Percentiles rank a stretch among this genome's conserved stretches.
These are phyloP conservation scores for Apiosordaria backusii DNA, from an alignment of 495 filamentous ascomycete species.

Conservation along the genomic window DNA sequence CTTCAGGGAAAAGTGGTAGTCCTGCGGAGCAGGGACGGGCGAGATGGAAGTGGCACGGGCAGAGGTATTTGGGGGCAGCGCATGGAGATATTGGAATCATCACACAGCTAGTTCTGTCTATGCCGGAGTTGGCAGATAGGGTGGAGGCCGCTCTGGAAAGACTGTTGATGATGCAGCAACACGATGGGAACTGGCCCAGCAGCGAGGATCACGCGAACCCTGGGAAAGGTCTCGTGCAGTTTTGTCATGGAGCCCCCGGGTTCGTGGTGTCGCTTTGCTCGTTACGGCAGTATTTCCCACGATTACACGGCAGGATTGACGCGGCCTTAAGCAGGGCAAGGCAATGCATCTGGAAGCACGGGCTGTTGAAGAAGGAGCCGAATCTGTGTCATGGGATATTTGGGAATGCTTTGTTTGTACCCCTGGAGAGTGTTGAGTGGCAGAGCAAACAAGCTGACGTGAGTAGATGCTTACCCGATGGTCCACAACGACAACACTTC, in stretches of 20 bases:
- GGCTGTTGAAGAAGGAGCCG: conserved; percentile 59
- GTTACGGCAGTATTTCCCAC: conserved; percentile 49
- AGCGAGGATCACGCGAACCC: conserved; percentile 13
- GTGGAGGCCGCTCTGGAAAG: conserved; percentile 43
- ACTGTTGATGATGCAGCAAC: conserved; percentile 42
- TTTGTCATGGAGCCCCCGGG: conserved; percentile 65
- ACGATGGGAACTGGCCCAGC: conserved; percentile 47
- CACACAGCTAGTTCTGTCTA: conserved; percentile 57
- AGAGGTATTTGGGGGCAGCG: conserved; percentile 56
- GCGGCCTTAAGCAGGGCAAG: conserved; percentile 43
- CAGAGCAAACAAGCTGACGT: conserved; percentile 6
- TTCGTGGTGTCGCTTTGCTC: conserved; percentile 52
- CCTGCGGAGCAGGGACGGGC: not conserved
- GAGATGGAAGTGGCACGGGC: conserved; percentile 56
- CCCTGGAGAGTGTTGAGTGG: not conserved
- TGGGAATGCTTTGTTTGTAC: conserved; percentile 53
- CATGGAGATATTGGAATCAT: conserved; percentile 62
- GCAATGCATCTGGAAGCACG: conserved; percentile 47
- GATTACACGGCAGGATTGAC: conserved; percentile 45
- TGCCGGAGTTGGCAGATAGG: conserved; percentile 28
- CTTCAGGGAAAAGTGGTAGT: not conserved
- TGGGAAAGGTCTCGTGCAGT: conserved; percentile 53
- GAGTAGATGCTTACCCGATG: conserved; percentile 28
- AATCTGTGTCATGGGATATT: conserved; percentile 63
- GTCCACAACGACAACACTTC: conserved; percentile 43